These are phyloP conservation scores for Fusarium albidum DNA, from an alignment of 2,329 filamentous ascomycete genomes.

Conservation along the genomic window DNA sequence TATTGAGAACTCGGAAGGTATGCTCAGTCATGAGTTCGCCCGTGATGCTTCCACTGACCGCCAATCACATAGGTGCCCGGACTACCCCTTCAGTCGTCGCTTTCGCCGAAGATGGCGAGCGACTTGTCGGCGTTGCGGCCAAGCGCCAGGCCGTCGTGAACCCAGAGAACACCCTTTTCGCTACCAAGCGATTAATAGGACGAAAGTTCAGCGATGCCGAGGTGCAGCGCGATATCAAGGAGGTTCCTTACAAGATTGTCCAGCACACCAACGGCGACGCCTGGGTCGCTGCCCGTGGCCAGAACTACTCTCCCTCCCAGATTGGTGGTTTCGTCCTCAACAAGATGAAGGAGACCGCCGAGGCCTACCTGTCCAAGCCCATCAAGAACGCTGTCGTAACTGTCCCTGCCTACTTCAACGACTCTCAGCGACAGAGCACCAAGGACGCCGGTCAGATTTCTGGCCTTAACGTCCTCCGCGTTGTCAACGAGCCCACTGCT, in stretches of 20 bases:
- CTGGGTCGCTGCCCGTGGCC: conserved; percentile 90
- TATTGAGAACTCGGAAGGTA: conserved; percentile 97
- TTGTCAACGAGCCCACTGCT: conserved; percentile 97
- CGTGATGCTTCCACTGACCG: conserved; percentile 10
- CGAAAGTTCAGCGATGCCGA: conserved; percentile 94
- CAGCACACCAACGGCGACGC: conserved; percentile 97
- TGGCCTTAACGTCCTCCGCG: conserved; percentile 95
- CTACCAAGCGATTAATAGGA: conserved; percentile 98
- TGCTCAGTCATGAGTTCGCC: conserved; percentile 25
- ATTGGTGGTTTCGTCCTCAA: conserved; percentile 95
- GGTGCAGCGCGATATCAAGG: conserved; percentile 96
- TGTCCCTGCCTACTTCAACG: conserved; percentile 98
- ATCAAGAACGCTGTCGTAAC: conserved; percentile 97
- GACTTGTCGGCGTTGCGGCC: conserved; percentile 94
- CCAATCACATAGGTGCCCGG: conserved; percentile 44
- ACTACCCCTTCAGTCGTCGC: conserved; percentile 82
- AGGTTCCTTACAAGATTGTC: conserved; percentile 98
- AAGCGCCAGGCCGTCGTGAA: conserved; percentile 99
- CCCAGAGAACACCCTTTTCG: conserved; percentile 97
- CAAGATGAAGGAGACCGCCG: conserved; percentile 99
- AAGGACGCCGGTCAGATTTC: conserved; percentile 98
- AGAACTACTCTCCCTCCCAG: conserved; percentile 98
- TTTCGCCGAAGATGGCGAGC: conserved; percentile 94
- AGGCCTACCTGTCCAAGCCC: conserved; percentile 88
- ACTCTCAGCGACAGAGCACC: conserved; percentile 96